phyloP scores from a whole-genome alignment of 2,329 filamentous ascomycete species.

The Xylariaceae sp. region DNA sequence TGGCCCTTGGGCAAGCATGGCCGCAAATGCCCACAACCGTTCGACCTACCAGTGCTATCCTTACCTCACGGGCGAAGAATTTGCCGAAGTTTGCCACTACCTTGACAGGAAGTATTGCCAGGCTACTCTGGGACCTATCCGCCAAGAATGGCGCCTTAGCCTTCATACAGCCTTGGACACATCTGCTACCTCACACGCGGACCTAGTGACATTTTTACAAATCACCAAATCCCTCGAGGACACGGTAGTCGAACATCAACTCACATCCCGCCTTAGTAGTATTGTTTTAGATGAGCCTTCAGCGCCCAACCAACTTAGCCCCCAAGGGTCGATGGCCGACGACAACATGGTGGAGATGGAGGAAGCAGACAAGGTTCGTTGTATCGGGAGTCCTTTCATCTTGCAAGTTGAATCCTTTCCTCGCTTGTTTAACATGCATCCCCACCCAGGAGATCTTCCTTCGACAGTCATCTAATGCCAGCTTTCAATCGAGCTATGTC shows the following conservation, averaged over 20 bases:
- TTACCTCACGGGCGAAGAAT: slow-evolving; percentile 65
- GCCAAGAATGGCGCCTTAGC: slow-evolving; percentile 61
- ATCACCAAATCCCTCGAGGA: slow-evolving; percentile 60
- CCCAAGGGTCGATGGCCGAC: slow-evolving; percentile 42
- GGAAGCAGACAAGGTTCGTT: slow-evolving; percentile 56
- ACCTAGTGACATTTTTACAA: slow-evolving; percentile 59
- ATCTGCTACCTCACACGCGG: slow-evolving; percentile 46
- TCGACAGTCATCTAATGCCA: slow-evolving; percentile 30
- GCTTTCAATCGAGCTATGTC: slow-evolving; percentile 54
- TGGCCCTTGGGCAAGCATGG: slow-evolving; percentile 20
- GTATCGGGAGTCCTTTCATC: slow-evolving; percentile 2
- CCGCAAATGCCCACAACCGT: slow-evolving; percentile 24
- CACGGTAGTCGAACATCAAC: slow-evolving; percentile 50
- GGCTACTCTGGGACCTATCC: slow-evolving; percentile 61
- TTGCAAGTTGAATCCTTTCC: not conserved
- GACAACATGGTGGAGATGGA: slow-evolving; percentile 57
- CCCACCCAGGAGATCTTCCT: slow-evolving; percentile 48
- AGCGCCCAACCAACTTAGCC: not conserved
- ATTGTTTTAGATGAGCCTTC: slow-evolving; percentile 50
- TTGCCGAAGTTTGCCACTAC: slow-evolving; percentile 67
- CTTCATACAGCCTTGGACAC: slow-evolving; percentile 58
- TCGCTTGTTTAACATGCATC: slow-evolving; percentile 8
- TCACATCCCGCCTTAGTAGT: slow-evolving; percentile 52
- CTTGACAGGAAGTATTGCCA: slow-evolving; percentile 65
- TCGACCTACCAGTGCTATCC: slow-evolving; percentile 62